These are phyloP conservation scores for Aspergillus saccharolyticus DNA, from an alignment of 495 filamentous ascomycete genomes.

Conservation along the genomic window DNA sequence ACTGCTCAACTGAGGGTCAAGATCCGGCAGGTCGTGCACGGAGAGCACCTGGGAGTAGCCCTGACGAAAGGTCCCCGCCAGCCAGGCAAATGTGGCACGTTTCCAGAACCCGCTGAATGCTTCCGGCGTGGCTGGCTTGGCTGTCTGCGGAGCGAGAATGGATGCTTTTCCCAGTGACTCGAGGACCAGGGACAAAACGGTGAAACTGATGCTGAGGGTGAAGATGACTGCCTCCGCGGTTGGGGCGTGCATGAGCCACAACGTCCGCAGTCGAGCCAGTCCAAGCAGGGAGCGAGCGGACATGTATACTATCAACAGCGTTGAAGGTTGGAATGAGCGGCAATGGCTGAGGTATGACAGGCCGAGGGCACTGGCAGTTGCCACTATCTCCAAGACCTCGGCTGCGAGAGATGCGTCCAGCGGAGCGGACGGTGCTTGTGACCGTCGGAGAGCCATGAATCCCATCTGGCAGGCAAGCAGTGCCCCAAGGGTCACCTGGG, in stretches of 20 bases:
- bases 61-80: conserved; percentile 1
- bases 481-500: background rate
- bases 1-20: conserved; percentile 4
- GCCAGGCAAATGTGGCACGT: conserved; percentile 3
- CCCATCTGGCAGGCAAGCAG: conserved; percentile 3
- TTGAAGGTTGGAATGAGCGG: conserved; percentile 6
- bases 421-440: background rate
- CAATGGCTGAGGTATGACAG: conserved; percentile 7
- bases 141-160: background rate
- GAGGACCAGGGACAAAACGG: background rate
- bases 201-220: background rate
- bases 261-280: conserved; percentile 4
- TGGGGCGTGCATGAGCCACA: conserved; percentile 2
- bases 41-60: conserved; percentile 4
- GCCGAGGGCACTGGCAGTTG: background rate
- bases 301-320: conserved; percentile 3
- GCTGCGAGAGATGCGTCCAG: background rate
- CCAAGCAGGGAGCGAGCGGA: background rate
- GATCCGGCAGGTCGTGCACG: conserved; percentile 7
- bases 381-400: background rate
- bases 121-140: conserved; percentile 2
- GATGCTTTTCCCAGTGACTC: conserved; percentile 5
- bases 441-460: background rate
- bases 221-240: background rate
- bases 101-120: conserved; percentile 9